phyloP scores from a whole-genome alignment of 2,329 filamentous ascomycete genomes.

The Phyllosticta ampelicida region DNA sequence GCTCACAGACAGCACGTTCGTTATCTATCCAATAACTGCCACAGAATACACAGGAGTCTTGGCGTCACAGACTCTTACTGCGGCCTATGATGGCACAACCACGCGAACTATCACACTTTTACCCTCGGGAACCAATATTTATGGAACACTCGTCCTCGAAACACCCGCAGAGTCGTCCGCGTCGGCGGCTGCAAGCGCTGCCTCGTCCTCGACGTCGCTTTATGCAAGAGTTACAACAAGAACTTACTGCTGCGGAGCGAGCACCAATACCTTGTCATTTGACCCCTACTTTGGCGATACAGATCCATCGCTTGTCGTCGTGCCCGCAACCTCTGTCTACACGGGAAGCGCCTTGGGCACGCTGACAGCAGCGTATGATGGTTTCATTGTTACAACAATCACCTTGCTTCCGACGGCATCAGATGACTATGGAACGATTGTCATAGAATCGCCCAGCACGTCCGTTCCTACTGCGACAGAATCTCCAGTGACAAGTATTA shows the following conservation, averaged over 20 bases:
- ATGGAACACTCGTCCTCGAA: background rate
- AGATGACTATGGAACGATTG: background rate
- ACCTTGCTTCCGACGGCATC: background rate
- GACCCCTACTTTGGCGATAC: background rate
- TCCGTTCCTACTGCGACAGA: too few species aligned
- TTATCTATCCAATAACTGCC: background rate
- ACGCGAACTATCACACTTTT: background rate
- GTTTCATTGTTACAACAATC: background rate
- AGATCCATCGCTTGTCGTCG: background rate
- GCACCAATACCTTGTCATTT: background rate
- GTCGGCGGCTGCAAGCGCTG: background rate
- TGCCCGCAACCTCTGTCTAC: background rate
- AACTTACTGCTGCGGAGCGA: background rate
- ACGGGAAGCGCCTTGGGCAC: background rate
- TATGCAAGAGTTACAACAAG: background rate
- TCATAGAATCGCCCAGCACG: background rate
- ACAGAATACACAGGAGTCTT: background rate
- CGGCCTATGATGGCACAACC: background rate
- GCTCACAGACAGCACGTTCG: background rate
- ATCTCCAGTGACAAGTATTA: background rate
- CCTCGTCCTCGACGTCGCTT: background rate
- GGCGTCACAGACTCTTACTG: background rate
- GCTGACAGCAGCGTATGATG: background rate
- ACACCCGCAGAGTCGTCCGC: background rate
- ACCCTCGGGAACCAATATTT: background rate